Evolutionary conservation across 2,329 filamentous ascomycete genomes (phyloP), one percentile per base, ranked within the genome.

Genomic region (Aurifilum marmelostoma): DNA sequence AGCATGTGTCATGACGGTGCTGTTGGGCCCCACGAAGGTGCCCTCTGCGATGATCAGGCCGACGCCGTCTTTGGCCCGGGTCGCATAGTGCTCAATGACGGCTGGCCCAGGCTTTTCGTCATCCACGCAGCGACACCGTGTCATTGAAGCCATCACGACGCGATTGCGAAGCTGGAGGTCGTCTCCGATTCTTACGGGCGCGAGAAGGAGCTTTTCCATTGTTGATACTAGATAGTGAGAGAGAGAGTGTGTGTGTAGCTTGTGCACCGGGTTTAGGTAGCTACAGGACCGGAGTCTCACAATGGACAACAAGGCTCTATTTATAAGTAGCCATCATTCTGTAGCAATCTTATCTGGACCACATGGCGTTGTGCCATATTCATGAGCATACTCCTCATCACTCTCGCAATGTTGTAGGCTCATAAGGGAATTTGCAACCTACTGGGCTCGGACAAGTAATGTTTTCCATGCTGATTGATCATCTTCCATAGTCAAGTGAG

Each of bases 31-130:
- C 5, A 71, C 50, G 12, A 71, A 67, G 1, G 65, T 71, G 2
- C 69, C 69, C 52, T 71, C 69, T 27, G 56, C 50, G 21, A 62
- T 58, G 47, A 67, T 63, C 29, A 67, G 43, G 27, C 59, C 65
- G 12, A 39, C 65, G 18, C 65, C 65, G 27, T 67, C 65, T 29
- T 59, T 27, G 7, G 65, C 65, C 5, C 59, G 58, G 18, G 21
- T 41, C 3, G 65, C 27, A 21, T 67, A 67, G n/a, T 67, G 27
- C 16, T n/a, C n/a, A 14, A 50, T 24, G 11, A 52, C 39, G 16
- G 58, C 65, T 0, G 59, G 43, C 1, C 65, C 59, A 9, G 58
- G 65, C 43, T 67, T 67, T 12, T 18, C 1, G 43, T 67, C n/a
- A 3, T 67, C 59, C 32, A 67, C 29, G 58, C 65, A 67, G 43